Conservation (phyloP, 768 basidiomycete genomes). For the Auricularia cornea region DNA sequence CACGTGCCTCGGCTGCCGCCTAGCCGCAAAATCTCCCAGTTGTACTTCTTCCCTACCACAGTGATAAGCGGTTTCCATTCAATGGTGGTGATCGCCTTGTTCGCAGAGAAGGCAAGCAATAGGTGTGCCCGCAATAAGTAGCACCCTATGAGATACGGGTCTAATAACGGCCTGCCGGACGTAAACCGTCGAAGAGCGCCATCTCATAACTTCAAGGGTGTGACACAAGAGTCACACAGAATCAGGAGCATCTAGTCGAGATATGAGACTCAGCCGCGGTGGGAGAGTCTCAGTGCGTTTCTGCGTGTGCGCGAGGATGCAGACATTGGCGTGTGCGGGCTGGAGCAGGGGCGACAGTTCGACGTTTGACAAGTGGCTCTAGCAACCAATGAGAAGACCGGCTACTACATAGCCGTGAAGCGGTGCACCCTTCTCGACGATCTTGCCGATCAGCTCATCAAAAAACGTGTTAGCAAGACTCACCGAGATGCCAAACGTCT, state of each 20-base stretch:
- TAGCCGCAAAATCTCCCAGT: slow-evolving; percentile 62
- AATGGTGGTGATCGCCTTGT: slow-evolving; percentile 68
- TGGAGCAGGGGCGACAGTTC: slow-evolving; percentile 78
- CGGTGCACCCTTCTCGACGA: slow-evolving; percentile 71
- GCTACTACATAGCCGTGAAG: background rate
- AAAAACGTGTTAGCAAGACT: too few relatives aligned
- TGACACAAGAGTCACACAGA: slow-evolving; percentile 72
- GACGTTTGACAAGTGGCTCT: slow-evolving; percentile 59
- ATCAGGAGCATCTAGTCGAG: slow-evolving; percentile 28
- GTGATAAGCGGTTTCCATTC: slow-evolving; percentile 47
- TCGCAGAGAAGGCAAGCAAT: slow-evolving; percentile 52
- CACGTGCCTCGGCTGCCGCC: slow-evolving; percentile 70
- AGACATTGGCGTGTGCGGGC: slow-evolving; percentile 74
- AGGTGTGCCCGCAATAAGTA: slow-evolving; percentile 76
- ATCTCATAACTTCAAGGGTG: slow-evolving; percentile 60
- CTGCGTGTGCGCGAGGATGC: slow-evolving; percentile 65
- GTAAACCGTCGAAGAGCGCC: slow-evolving; percentile 53
- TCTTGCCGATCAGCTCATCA: slow-evolving; percentile 63
- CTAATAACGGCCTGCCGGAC: slow-evolving; percentile 56
- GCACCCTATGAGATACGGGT: slow-evolving; percentile 68
- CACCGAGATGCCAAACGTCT: slow-evolving; percentile 75
- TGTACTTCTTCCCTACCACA: slow-evolving; percentile 46
- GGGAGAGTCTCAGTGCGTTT: slow-evolving; percentile 40
- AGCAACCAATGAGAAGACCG: background rate
- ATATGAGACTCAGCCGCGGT: background rate